Percentiles rank a stretch among this genome's conserved stretches.
Conservation (phyloP, 2,329 filamentous ascomycete genomes). For the Rhynchosporium agropyri region DNA sequence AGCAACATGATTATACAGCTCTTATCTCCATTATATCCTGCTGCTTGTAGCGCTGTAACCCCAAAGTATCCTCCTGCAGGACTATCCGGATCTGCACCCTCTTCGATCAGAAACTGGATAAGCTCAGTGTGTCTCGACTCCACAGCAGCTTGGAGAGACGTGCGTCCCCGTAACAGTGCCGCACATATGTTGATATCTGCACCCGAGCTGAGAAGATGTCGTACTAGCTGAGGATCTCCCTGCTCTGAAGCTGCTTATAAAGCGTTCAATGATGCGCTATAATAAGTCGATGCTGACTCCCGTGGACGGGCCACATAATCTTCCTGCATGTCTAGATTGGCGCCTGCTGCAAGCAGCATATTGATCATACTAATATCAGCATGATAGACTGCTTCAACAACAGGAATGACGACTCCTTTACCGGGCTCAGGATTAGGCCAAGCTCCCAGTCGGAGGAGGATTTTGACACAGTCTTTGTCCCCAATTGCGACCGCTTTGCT, state of each 20-base stretch:
- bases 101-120: not conserved
- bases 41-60: constrained; percentile 18
- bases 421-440: not conserved
- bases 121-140: not conserved
- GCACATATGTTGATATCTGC: not conserved
- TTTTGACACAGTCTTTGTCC: not conserved
- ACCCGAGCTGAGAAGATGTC: not conserved
- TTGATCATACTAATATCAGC: not conserved
- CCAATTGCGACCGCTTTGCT: not conserved
- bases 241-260: not conserved
- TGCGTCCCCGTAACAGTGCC: not conserved
- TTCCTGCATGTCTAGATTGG: not conserved
- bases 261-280: not conserved
- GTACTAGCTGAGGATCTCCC: not conserved
- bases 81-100: not conserved
- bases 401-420: not conserved
- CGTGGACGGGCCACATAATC: not conserved
- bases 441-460: not conserved
- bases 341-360: not conserved
- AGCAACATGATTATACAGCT: too few relatives aligned
- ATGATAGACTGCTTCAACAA: not conserved
- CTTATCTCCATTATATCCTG: not conserved
- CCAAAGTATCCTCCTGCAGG: constrained; percentile 4
- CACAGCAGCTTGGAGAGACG: not conserved
- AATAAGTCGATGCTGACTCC: not conserved